phyloP scores from a whole-genome alignment of 2,329 filamentous ascomycete species.

The Akanthomyces lecanii region DNA sequence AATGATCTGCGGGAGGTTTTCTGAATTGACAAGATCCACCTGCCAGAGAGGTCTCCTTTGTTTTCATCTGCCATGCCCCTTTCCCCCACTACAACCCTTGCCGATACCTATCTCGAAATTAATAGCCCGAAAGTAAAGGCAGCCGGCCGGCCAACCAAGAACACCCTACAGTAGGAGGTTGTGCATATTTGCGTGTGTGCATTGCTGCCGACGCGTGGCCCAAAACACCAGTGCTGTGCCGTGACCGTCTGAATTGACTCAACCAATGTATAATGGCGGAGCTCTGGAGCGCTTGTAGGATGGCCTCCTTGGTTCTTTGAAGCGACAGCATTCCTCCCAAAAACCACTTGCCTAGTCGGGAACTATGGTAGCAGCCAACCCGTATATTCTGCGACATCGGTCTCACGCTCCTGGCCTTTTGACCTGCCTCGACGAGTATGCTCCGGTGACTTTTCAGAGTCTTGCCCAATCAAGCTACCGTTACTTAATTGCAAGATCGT shows the following conservation, averaged over 20 bases:
- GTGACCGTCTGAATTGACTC: background rate
- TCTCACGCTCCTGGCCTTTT: background rate
- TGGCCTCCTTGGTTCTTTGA: background rate
- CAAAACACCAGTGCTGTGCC: background rate
- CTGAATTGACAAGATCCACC: slow-evolving; percentile 3
- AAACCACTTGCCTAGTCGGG: background rate
- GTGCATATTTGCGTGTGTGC: background rate
- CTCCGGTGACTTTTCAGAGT: background rate
- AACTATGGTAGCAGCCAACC: background rate
- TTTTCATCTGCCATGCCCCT: background rate
- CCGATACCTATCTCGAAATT: background rate
- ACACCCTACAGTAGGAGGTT: background rate
- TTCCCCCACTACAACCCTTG: background rate
- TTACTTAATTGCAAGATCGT: background rate
- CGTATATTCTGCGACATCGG: background rate
- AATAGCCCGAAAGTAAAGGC: background rate
- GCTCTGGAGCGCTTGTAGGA: background rate
- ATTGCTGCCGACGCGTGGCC: background rate
- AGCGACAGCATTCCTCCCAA: background rate
- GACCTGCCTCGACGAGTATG: background rate
- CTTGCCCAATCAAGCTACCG: background rate
- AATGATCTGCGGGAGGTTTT: background rate
- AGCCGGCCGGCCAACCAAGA: background rate
- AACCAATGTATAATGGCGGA: background rate
- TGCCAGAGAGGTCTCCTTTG: background rate